These are phyloP conservation scores for Candida tallmaniae DNA, from an alignment of 805 yeast species.

Conservation along the genomic window DNA sequence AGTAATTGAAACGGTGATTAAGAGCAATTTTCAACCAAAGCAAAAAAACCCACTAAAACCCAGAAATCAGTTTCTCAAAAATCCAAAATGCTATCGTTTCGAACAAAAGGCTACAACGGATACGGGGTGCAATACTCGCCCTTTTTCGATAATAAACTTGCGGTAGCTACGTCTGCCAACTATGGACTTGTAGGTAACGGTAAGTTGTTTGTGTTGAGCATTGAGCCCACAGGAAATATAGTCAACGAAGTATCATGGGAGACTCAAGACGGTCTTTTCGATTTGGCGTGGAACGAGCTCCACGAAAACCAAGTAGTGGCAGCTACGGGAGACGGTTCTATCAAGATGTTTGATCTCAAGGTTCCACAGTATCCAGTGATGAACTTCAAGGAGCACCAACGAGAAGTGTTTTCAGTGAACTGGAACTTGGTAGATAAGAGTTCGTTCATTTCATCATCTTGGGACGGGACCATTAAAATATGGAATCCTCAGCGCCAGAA, in stretches of 20 bases:
- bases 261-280: conserved; percentile 91
- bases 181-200: conserved; percentile 96
- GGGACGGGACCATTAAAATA: conserved; percentile 87
- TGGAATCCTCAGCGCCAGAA: conserved; percentile 64
- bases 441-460: conserved; percentile 71
- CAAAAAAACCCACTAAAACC: too few species aligned
- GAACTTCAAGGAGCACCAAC: conserved; percentile 71
- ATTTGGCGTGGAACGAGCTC: conserved; percentile 82
- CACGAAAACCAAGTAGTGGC: conserved; percentile 83
- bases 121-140: conserved; percentile 89
- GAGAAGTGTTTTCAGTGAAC: conserved; percentile 68
- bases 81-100: conserved; percentile 58
- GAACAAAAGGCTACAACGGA: conserved; percentile 81
- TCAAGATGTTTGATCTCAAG: conserved; percentile 74
- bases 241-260: conserved; percentile 57
- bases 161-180: conserved; percentile 88
- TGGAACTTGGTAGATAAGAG: conserved; percentile 72
- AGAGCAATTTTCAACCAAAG: too few species aligned
- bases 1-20: too few species aligned
- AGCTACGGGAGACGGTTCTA: conserved; percentile 88
- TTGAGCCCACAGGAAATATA: conserved; percentile 63
- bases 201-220: conserved; percentile 63
- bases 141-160: conserved; percentile 81
- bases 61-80: too few species aligned
- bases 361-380: conserved; percentile 66